A percentile compares a stretch with the other conserved stretches of the same genome.
These are phyloP conservation scores for Boehmeria nivea DNA, from an alignment of 306 rosid species.

Conservation along the genomic window DNA sequence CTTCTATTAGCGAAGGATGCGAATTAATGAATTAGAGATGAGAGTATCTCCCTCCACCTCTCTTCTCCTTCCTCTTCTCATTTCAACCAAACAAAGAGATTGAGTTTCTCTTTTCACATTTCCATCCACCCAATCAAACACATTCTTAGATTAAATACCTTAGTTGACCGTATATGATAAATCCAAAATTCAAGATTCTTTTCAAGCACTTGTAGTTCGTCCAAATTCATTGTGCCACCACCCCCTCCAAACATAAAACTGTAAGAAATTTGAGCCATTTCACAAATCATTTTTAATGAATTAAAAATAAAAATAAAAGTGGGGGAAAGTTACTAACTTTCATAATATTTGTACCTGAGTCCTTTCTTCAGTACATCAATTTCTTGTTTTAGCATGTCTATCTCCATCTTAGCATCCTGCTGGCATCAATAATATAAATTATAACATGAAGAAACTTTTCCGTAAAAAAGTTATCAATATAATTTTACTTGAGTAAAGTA, in stretches of 20 bases:
- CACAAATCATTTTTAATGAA: not conserved
- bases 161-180: constrained; percentile 67
- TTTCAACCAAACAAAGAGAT: too few relatives aligned
- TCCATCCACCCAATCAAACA: too few relatives aligned
- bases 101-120: too few relatives aligned
- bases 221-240: constrained; percentile 45
- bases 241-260: constrained; percentile 78
- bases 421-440: not conserved
- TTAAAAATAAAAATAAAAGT: not conserved
- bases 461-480: too few relatives aligned
- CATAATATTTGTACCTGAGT: constrained; percentile 41
- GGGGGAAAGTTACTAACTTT: too few relatives aligned
- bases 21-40: too few relatives aligned
- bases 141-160: too few relatives aligned
- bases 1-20: too few relatives aligned
- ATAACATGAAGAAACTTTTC: not conserved
- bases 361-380: constrained; percentile 68
- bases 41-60: too few relatives aligned
- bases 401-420: constrained; percentile 67
- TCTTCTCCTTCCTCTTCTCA: too few relatives aligned
- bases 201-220: constrained; percentile 67
- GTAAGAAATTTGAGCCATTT: not conserved
- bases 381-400: constrained; percentile 55
- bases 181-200: constrained; percentile 88
- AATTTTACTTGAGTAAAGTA: too few relatives aligned